A percentile compares a stretch with the other conserved stretches of the same genome.
Conservation (phyloP, 2,329 filamentous ascomycete species). For the Daldinia eschscholtzii region DNA sequence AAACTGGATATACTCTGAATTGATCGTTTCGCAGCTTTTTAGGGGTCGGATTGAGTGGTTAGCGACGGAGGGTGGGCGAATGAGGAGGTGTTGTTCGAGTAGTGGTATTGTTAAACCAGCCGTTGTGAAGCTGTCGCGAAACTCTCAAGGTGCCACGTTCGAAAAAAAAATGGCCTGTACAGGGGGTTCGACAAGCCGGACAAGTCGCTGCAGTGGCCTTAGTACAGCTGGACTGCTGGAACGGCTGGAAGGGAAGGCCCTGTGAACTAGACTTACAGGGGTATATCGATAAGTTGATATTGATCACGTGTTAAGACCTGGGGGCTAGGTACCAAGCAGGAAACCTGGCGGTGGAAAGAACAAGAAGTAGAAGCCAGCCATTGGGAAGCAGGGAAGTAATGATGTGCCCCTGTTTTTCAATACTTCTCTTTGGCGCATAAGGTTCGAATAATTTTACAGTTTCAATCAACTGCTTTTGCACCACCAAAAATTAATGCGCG, state of each 20-base stretch:
- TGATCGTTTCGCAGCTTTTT: background rate
- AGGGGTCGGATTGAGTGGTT: conserved; percentile 14
- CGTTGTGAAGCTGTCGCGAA: conserved; percentile 37
- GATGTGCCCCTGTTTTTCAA: conserved; percentile 22
- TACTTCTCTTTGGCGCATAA: conserved; percentile 31
- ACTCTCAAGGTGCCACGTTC: conserved; percentile 64
- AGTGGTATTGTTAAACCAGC: conserved; percentile 7
- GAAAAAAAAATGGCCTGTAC: conserved; percentile 54
- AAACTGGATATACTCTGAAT: conserved; percentile 17
- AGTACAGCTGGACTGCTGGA: background rate
- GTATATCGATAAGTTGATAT: conserved; percentile 24
- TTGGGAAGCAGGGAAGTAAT: background rate
- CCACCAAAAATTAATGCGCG: conserved; percentile 26
- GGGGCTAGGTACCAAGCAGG: too few relatives aligned
- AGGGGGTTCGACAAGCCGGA: conserved; percentile 36
- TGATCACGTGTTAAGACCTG: conserved; percentile 25
- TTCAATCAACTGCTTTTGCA: conserved; percentile 29
- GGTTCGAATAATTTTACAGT: conserved; percentile 12
- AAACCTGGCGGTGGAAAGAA: background rate
- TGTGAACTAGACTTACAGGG: background rate
- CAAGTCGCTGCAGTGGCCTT: background rate
- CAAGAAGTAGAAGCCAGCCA: background rate
- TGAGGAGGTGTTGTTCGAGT: conserved; percentile 14
- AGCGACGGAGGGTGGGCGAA: conserved; percentile 13
- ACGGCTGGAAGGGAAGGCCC: background rate